phyloP scores from a whole-genome alignment of 768 basidiomycete species.

The Leucogyrophana mollusca region DNA sequence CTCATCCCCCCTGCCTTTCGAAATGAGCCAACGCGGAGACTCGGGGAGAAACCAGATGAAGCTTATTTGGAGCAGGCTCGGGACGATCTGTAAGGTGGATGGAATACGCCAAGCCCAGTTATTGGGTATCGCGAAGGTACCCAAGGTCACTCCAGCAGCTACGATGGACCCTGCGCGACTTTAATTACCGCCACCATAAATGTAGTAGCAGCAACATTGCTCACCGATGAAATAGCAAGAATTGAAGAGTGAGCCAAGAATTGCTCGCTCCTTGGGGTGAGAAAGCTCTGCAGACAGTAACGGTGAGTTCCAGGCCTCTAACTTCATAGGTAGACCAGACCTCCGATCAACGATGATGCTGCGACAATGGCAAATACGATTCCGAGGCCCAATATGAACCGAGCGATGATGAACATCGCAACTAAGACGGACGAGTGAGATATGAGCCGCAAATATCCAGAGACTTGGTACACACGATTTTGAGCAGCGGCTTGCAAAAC shows the following conservation, averaged over 20 bases:
- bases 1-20: constrained; percentile 50
- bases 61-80: constrained; percentile 49
- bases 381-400: constrained; percentile 57
- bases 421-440: constrained; percentile 30
- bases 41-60: constrained; percentile 64
- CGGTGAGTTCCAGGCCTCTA: background rate
- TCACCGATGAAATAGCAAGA: constrained; percentile 59
- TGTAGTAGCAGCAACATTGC: background rate
- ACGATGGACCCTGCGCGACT: constrained; percentile 48
- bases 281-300: constrained; percentile 47
- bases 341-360: constrained; percentile 64
- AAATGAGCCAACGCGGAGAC: constrained; percentile 64
- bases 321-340: constrained; percentile 19
- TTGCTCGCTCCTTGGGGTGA: constrained; percentile 68
- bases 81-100: constrained; percentile 55
- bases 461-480: constrained; percentile 40
- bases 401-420: constrained; percentile 57
- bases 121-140: constrained; percentile 56
- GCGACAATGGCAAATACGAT: constrained; percentile 62
- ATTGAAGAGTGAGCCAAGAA: constrained; percentile 63
- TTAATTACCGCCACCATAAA: too few species aligned
- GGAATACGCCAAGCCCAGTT: constrained; percentile 75
- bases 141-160: constrained; percentile 59
- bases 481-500: constrained; percentile 43
- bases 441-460: background rate